phyloP scores from a whole-genome alignment of 495 filamentous ascomycete species.

The Penicillium atrosanguineum region DNA sequence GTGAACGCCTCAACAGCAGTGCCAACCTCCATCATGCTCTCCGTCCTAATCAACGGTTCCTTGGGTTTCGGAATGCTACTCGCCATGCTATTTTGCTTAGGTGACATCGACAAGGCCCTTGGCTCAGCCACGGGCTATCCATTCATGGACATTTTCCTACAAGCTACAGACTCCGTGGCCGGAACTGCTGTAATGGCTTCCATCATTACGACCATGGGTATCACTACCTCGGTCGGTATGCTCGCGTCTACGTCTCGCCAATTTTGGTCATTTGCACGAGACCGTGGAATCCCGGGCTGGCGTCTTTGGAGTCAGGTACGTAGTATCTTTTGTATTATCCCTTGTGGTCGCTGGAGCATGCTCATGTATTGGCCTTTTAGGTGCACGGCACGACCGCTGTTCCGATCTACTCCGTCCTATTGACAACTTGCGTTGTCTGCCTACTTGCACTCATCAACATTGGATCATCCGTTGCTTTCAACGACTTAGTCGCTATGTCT shows the following conservation, averaged over 20 bases:
- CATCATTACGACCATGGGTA: constrained; percentile 41
- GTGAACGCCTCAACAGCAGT: constrained; percentile 43
- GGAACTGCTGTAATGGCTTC: constrained; percentile 45
- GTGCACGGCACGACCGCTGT: constrained; percentile 26
- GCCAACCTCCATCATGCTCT: constrained; percentile 45
- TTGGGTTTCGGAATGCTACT: constrained; percentile 51
- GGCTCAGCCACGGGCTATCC: constrained; percentile 40
- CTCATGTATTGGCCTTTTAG: constrained; percentile 13
- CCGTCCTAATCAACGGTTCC: constrained; percentile 46
- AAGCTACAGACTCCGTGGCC: constrained; percentile 36
- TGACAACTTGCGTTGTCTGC: constrained; percentile 32
- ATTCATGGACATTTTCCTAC: constrained; percentile 51
- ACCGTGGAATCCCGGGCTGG: constrained; percentile 51
- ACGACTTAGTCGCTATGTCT: constrained; percentile 42
- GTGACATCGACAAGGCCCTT: constrained; percentile 39
- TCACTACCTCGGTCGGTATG: constrained; percentile 43
- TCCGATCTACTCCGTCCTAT: constrained; percentile 39
- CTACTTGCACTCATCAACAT: constrained; percentile 47
- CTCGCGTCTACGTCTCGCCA: constrained; percentile 51
- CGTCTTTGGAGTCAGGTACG: constrained; percentile 42
- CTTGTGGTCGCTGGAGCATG: background rate
- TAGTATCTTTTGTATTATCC: background rate
- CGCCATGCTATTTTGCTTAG: constrained; percentile 47
- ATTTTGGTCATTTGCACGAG: constrained; percentile 55
- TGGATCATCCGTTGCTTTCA: constrained; percentile 46